Evolutionary conservation across 108 stramenopile species (phyloP).

Genomic region (Conticribra weissflogii): DNA sequence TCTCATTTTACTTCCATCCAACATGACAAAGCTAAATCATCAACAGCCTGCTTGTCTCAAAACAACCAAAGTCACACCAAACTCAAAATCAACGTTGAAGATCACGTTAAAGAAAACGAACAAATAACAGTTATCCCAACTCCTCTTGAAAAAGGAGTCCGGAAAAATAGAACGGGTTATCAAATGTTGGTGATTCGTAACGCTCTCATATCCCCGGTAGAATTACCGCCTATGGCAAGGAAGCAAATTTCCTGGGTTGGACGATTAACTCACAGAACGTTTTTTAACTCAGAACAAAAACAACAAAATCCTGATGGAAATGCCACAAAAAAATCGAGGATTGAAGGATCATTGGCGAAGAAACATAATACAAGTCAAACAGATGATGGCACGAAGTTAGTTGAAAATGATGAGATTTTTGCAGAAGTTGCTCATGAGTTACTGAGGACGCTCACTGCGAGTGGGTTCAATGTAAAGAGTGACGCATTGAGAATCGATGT

Average conservation of each 20-base stretch:
- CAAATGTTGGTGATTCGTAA: conserved; percentile 20
- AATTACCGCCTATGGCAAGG: conserved; percentile 52
- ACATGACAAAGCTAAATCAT: too few species aligned
- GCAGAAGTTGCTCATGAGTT: conserved; percentile 5
- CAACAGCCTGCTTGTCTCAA: too few species aligned
- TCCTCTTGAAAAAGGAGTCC: conserved; percentile 33
- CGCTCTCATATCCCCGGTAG: conserved; percentile 26
- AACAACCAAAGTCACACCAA: too few species aligned
- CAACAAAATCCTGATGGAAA: too few species aligned
- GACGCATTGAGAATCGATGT: conserved; percentile 40
- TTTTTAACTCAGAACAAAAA: too few species aligned
- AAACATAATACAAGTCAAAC: conserved; percentile 9
- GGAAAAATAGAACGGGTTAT: conserved; percentile 37
- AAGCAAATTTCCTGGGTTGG: conserved; percentile 62
- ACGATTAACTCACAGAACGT: conserved; percentile 36
- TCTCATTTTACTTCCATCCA: too few species aligned
- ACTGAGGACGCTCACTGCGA: conserved; percentile 20
- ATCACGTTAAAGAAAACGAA: background rate
- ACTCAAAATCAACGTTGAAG: background rate
- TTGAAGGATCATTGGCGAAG: too few species aligned
- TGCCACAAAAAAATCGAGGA: too few species aligned
- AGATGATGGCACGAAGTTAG: conserved; percentile 4
- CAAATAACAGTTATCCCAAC: conserved; percentile 30
- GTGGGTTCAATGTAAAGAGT: conserved; percentile 19
- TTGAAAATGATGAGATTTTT: conserved; percentile 14